phyloP scores from a whole-genome alignment of 2,329 filamentous ascomycete genomes.

The Calonectria henricotiae region DNA sequence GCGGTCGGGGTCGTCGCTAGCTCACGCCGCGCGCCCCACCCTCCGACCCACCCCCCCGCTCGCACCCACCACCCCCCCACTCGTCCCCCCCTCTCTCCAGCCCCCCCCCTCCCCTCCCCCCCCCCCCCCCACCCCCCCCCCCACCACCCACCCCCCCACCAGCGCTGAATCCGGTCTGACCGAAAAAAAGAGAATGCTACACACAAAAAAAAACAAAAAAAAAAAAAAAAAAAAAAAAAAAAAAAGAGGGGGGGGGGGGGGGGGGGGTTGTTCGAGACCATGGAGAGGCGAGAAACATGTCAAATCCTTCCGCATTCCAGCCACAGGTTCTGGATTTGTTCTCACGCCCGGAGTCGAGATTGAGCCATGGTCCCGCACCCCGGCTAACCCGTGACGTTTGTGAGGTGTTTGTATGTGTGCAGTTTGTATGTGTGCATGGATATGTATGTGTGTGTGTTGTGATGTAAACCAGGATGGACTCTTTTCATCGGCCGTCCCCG shows the following conservation, averaged over 20 bases:
- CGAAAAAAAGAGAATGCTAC: not conserved
- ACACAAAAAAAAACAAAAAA: not conserved
- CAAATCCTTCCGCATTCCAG: constrained; percentile 11
- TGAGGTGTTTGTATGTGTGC: not conserved
- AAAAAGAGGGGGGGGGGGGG: no score
- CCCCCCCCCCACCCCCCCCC: no score
- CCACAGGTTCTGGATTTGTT: constrained; percentile 1
- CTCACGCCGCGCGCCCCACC: no score
- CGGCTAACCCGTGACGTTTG: constrained; percentile 7
- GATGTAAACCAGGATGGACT: constrained; percentile 16
- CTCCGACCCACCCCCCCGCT: no score
- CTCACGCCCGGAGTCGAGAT: not conserved
- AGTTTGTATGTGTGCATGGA: not conserved
- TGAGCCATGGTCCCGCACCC: constrained; percentile 5
- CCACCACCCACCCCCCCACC: no score
- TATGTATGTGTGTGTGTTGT: constrained; percentile 9
- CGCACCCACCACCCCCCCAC: no score
- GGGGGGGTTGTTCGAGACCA: not conserved
- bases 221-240: no score
- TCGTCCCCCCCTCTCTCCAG: no score
- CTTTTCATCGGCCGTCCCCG: constrained; percentile 28
- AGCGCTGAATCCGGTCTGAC: not conserved
- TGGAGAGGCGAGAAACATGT: constrained; percentile 5
- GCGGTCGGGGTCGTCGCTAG: no score
- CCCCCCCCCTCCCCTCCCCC: no score